Conservation (phyloP, 2,329 filamentous ascomycete genomes). For the Sarocladiaceae sp. region DNA sequence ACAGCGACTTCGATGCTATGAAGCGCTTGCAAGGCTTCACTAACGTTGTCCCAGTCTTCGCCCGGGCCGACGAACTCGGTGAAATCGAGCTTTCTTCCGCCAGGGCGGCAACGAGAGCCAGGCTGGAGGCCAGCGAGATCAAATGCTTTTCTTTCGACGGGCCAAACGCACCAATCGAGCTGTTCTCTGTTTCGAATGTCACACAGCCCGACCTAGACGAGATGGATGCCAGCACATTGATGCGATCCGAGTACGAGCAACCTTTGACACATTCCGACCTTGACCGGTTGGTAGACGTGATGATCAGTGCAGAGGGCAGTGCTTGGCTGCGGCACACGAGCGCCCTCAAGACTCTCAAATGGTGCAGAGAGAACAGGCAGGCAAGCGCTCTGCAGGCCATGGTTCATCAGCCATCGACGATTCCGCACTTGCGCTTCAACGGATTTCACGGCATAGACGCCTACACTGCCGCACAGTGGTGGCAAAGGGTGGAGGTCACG, state of each 20-base stretch:
- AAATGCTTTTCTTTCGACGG: slow-evolving; percentile 60
- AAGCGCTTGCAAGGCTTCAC: slow-evolving; percentile 63
- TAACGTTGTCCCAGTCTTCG: slow-evolving; percentile 79
- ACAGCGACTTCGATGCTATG: slow-evolving; percentile 62
- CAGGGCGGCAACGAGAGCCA: slow-evolving; percentile 53
- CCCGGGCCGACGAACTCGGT: slow-evolving; percentile 66
- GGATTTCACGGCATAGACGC: neutral
- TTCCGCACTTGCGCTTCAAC: neutral
- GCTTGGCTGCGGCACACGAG: slow-evolving; percentile 77
- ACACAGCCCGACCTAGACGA: slow-evolving; percentile 65
- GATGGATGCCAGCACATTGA: slow-evolving; percentile 89
- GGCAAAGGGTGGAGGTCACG: slow-evolving; percentile 26
- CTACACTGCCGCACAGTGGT: slow-evolving; percentile 15
- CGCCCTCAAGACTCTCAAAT: slow-evolving; percentile 73
- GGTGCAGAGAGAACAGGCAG: slow-evolving; percentile 42
- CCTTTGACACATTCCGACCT: slow-evolving; percentile 76
- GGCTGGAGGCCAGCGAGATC: slow-evolving; percentile 52
- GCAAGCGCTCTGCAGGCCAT: slow-evolving; percentile 10
- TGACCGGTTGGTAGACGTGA: slow-evolving; percentile 55
- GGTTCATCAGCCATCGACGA: neutral
- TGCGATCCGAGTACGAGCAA: slow-evolving; percentile 85
- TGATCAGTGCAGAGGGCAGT: slow-evolving; percentile 74
- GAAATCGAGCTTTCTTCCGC: slow-evolving; percentile 47
- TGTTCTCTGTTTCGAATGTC: slow-evolving; percentile 74
- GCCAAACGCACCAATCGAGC: slow-evolving; percentile 31